Evolutionary conservation across 257 asterid genomes (phyloP).

Genomic region (Gardenia jasminoides): DNA sequence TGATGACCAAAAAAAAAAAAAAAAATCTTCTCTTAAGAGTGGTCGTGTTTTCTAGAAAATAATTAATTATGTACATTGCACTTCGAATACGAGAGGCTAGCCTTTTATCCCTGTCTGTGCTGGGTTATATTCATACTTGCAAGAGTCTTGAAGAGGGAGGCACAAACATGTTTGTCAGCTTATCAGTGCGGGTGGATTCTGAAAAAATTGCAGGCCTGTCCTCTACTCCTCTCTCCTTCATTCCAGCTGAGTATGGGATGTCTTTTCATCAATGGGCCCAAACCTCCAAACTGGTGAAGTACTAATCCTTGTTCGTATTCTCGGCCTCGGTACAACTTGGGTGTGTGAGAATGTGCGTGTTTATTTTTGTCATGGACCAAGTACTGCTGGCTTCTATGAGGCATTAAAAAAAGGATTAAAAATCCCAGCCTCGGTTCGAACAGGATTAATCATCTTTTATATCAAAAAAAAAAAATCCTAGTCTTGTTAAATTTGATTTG

Average conservation of each 20-base stretch:
- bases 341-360: neutral
- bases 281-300: constrained; percentile 1
- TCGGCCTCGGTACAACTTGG: neutral
- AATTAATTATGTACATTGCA: too few species aligned
- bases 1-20: too few species aligned
- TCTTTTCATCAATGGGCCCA: neutral
- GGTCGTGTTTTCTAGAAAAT: too few species aligned
- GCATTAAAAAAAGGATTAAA: neutral
- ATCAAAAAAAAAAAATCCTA: too few species aligned
- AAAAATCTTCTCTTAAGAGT: too few species aligned
- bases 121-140: neutral
- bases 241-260: neutral
- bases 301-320: neutral
- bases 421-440: too few species aligned
- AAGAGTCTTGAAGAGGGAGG: neutral
- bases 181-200: neutral
- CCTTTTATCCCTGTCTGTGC: too few species aligned
- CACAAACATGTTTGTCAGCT: too few species aligned
- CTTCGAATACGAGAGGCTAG: too few species aligned
- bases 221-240: neutral
- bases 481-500: neutral
- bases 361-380: neutral
- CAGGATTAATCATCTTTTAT: too few species aligned
- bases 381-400: neutral
- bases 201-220: neutral